Conservation (phyloP, 345 rosid genomes). For the Schrenkiella parvula region DNA sequence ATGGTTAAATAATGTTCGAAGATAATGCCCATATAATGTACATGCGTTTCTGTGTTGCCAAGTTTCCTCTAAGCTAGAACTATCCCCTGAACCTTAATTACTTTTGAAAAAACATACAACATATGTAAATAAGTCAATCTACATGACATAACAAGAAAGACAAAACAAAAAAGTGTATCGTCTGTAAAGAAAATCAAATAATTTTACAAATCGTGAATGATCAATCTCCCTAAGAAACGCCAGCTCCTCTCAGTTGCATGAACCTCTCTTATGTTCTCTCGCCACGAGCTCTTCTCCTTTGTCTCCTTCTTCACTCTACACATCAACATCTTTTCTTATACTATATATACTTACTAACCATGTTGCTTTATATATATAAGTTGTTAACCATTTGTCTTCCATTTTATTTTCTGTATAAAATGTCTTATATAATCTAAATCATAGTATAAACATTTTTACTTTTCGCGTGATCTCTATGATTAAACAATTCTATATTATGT, state of each 20-base stretch:
- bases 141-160: not conserved
- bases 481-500: too few species aligned
- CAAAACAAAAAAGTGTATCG: not conserved
- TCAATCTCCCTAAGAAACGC: not conserved
- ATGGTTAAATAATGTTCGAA: too few species aligned
- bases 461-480: not conserved
- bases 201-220: not conserved
- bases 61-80: not conserved
- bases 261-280: not conserved
- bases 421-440: not conserved
- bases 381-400: not conserved
- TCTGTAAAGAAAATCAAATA: not conserved
- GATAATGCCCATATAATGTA: too few species aligned
- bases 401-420: not conserved
- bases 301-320: slow-evolving; percentile 1
- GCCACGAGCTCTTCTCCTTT: slow-evolving; percentile 17
- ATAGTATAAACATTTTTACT: not conserved
- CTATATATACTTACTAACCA: not conserved
- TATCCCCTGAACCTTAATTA: not conserved
- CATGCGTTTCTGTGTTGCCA: not conserved
- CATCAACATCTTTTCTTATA: not conserved
- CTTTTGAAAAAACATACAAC: not conserved
- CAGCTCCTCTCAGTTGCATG: slow-evolving; percentile 21
- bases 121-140: not conserved
- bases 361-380: not conserved